Percentiles rank a stretch among this genome's conserved stretches.
Evolutionary conservation across 2,329 filamentous ascomycete genomes (phyloP).

Genomic region (Dactylellina leptospora): DNA sequence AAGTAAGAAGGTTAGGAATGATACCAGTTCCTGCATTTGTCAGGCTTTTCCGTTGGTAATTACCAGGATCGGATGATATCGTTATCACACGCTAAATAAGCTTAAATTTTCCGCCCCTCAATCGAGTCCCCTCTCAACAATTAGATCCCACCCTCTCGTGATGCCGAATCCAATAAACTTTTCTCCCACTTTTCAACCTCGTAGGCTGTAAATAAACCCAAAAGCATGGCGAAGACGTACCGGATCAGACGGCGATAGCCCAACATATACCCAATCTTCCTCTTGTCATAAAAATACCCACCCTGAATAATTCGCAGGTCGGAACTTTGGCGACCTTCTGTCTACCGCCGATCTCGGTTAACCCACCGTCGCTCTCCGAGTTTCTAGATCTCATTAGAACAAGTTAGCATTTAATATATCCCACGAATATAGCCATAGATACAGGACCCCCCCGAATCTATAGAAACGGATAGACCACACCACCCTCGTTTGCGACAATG

Average conservation of each 20-base stretch:
- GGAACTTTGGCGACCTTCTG: not conserved
- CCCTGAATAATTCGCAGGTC: not conserved
- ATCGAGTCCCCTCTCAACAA: not conserved
- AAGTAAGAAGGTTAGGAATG: not conserved
- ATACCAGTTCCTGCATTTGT: not conserved
- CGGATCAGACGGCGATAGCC: slow-evolving; percentile 38
- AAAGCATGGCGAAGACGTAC: slow-evolving; percentile 45
- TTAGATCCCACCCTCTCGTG: slow-evolving; percentile 36
- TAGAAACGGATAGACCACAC: not conserved
- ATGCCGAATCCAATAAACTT: slow-evolving; percentile 51
- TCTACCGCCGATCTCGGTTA: slow-evolving; percentile 2
- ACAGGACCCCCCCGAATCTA: too few species aligned
- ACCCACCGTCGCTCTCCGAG: too few species aligned
- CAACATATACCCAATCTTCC: not conserved
- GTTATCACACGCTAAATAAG: slow-evolving; percentile 45
- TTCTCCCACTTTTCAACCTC: slow-evolving; percentile 7
- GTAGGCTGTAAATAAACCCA: not conserved
- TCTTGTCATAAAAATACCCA: not conserved
- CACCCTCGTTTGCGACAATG: slow-evolving; percentile 4
- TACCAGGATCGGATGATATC: slow-evolving; percentile 29
- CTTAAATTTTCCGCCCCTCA: slow-evolving; percentile 10
- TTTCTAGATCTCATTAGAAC: too few species aligned
- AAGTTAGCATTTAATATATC: too few species aligned
- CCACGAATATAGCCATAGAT: too few species aligned
- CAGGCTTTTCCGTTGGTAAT: not conserved